These are phyloP conservation scores for Pyrus hybrid DNA, from an alignment of 331 rosid species.

Conservation along the genomic window DNA sequence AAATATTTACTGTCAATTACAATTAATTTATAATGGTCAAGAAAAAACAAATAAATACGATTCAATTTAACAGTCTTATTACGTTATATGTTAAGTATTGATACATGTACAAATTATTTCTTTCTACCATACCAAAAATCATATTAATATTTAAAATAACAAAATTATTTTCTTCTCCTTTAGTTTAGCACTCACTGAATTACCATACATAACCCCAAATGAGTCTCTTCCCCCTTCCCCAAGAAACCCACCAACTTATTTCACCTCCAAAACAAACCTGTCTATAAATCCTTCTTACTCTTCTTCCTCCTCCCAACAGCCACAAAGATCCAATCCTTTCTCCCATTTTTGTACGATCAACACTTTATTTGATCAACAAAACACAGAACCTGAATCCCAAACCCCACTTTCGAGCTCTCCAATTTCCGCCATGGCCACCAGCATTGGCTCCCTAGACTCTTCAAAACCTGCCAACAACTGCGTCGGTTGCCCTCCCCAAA, in stretches of 20 bases:
- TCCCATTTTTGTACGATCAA: neutral
- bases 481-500: conserved; percentile 9
- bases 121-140: neutral
- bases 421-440: conserved; percentile 4
- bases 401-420: neutral
- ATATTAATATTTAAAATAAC: too few species aligned
- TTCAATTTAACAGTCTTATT: neutral
- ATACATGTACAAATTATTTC: neutral
- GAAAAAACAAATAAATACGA: neutral
- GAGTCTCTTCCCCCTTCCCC: conserved; percentile 13
- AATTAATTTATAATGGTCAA: neutral
- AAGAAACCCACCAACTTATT: conserved; percentile 8
- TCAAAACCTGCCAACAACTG: conserved; percentile 17
- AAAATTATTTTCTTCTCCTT: neutral
- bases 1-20: neutral
- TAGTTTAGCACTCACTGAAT: neutral
- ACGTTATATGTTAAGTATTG: neutral
- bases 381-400: neutral
- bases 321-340: conserved; percentile 3
- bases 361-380: neutral
- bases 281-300: neutral
- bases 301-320: neutral
- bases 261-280: neutral
- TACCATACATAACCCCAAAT: neutral
- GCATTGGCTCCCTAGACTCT: conserved; percentile 11